Conservation (phyloP, 2,329 filamentous ascomycete genomes). For the Ceratocystis eucalypticola region DNA sequence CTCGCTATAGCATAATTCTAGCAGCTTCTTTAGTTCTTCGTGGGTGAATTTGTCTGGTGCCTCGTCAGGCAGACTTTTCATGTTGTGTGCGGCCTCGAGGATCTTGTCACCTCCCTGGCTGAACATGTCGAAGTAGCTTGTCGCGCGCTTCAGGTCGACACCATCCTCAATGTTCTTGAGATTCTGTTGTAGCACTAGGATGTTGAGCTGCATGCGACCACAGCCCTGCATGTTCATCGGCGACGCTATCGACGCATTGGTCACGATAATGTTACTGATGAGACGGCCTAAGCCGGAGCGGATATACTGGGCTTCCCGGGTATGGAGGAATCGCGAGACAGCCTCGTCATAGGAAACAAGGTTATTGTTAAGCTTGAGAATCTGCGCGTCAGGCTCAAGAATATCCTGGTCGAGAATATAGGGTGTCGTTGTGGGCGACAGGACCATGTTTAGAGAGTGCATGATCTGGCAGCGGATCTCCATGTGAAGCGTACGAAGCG, state of each 20-base stretch:
- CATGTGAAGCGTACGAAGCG: constrained; percentile 75
- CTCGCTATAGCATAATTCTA: constrained; percentile 57
- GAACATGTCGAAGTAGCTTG: constrained; percentile 58
- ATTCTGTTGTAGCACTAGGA: constrained; percentile 89
- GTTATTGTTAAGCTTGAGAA: constrained; percentile 71
- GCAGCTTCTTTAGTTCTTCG: constrained; percentile 50
- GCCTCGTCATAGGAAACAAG: constrained; percentile 82
- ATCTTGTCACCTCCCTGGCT: constrained; percentile 51
- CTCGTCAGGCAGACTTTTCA: constrained; percentile 21
- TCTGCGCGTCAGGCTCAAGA: constrained; percentile 61
- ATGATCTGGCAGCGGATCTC: constrained; percentile 78
- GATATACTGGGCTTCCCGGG: constrained; percentile 60
- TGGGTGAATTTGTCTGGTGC: constrained; percentile 42
- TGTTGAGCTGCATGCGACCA: constrained; percentile 77
- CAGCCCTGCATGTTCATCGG: constrained; percentile 77
- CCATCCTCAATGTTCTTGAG: constrained; percentile 78
- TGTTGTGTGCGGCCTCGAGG: constrained; percentile 45
- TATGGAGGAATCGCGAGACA: constrained; percentile 56
- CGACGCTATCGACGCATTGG: constrained; percentile 55
- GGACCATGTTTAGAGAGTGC: constrained; percentile 55
- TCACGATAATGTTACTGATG: constrained; percentile 65
- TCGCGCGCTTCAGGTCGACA: constrained; percentile 49
- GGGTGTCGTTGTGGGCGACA: constrained; percentile 46
- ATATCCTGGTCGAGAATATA: constrained; percentile 59
- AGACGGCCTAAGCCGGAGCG: constrained; percentile 62